Base-by-base conservation (phyloP, 495 filamentous ascomycete genomes). In the Penicillium silybi region DNA sequence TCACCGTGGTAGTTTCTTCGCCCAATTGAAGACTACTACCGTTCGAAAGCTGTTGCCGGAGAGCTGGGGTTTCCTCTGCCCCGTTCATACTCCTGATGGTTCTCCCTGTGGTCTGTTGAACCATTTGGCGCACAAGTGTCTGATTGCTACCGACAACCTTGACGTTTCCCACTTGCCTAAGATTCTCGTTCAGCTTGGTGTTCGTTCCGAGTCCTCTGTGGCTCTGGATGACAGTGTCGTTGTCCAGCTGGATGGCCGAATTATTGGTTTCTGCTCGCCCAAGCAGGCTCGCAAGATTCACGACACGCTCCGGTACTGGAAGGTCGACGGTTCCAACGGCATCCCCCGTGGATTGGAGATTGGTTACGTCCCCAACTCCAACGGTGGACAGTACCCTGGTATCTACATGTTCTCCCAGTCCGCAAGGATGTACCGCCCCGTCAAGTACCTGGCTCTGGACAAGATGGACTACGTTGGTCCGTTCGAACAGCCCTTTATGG, bases 401-500 rank as follows among this genome's bases (percentile, higher is more conserved):
- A 77, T 98, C 44, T 98, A 95, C 76, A 88, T 98, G 80, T 90
- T 87, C 57, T 92, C 92, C 1, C 79, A 87, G 40, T 71, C 89
- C 9, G 80, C 93, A 19, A 78, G 93, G 53, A 93, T 98, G 89
- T 82, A 89, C 41, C 80, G 93, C 42, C 91, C 91, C 2, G 90
- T 95, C 58, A 96, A 92, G 65, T 95, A 97, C 65, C 80, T 98
- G 26, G 83, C 91, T 2, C 73, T 93, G 11, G 87, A 87, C 27
- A 87, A 87, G 65, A 76, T 86, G 54, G 93, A 98, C 71, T 89
- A 81, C 44, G 86, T 97, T 25, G 93, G 93, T 18, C 87, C 93
- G 0, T 88, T 93, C 58, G 93, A 98, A 68, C 93, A 98, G 73
- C 93, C 93, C 0, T 96, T 92, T 71, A 96, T 98, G 93, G 90